phyloP scores from a whole-genome alignment of 2,329 filamentous ascomycete genomes.

The Cladosporium sphaerospermum region DNA sequence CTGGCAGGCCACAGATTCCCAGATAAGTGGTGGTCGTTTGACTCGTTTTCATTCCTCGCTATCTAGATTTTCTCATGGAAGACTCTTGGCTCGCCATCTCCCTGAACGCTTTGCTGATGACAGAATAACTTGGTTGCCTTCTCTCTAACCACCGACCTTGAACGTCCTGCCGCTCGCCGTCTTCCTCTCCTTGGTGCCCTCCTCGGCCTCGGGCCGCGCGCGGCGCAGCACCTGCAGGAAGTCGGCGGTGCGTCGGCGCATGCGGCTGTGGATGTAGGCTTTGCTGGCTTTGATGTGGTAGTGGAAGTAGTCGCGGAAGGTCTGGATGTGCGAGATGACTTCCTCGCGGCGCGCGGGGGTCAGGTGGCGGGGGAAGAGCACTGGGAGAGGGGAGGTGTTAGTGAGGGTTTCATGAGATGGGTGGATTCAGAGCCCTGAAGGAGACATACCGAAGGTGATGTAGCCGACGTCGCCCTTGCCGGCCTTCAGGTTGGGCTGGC shows the following conservation, averaged over 20 bases:
- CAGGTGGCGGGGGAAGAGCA: constrained; percentile 92
- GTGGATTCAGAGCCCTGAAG: not conserved
- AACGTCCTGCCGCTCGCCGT: constrained; percentile 95
- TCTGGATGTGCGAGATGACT: constrained; percentile 98
- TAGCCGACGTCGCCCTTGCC: constrained; percentile 87
- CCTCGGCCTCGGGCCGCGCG: constrained; percentile 89
- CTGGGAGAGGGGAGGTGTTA: constrained; percentile 39
- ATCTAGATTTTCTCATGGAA: no score
- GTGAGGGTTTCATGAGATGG: not conserved
- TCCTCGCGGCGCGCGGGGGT: constrained; percentile 74
- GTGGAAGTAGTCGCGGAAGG: constrained; percentile 99
- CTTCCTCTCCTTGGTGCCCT: constrained; percentile 78
- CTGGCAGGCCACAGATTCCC: no score
- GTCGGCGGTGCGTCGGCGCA: constrained; percentile 95
- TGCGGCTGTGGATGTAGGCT: constrained; percentile 96
- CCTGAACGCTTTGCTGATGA: no score
- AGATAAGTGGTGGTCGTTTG: no score
- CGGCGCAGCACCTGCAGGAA: constrained; percentile 98
- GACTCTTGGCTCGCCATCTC: no score
- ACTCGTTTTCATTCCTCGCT: no score
- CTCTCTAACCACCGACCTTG: constrained; percentile 49
- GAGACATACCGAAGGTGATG: constrained; percentile 80
- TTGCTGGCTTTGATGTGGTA: constrained; percentile 99
- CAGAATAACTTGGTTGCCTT: no score
- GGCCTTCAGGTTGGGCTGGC: constrained; percentile 72